Evolutionary conservation across 2,329 filamentous ascomycete genomes (phyloP).

Genomic region (Colletotrichum gloeosporioides): DNA sequence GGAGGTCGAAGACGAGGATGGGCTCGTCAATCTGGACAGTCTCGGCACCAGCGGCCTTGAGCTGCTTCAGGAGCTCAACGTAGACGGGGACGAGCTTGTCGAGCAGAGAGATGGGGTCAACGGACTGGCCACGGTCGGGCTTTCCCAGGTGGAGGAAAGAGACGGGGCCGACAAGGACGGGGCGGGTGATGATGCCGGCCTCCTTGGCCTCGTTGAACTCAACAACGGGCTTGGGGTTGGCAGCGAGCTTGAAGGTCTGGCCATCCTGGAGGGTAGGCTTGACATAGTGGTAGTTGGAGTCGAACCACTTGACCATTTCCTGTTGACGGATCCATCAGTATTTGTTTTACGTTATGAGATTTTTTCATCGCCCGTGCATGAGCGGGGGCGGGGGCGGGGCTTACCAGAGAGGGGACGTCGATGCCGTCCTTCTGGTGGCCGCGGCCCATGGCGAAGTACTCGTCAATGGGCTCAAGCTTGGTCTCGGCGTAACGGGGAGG

Average conservation of each 20-base stretch:
- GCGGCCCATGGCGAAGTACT: conserved; percentile 99
- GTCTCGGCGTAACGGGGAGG: conserved; percentile 94
- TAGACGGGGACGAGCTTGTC: conserved; percentile 95
- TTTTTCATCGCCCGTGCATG: conserved; percentile 39
- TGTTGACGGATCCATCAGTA: conserved; percentile 8
- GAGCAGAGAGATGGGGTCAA: conserved; percentile 92
- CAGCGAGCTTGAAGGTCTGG: conserved; percentile 90
- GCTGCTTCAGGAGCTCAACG: conserved; percentile 87
- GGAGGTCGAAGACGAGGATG: conserved; percentile 92
- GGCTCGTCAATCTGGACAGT: conserved; percentile 99
- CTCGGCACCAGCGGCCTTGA: conserved; percentile 96
- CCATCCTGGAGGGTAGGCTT: conserved; percentile 97
- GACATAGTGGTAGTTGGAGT: conserved; percentile 99
- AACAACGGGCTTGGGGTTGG: conserved; percentile 88
- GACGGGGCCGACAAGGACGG: conserved; percentile 93
- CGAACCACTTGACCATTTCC: conserved; percentile 99
- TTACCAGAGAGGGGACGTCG: conserved; percentile 80
- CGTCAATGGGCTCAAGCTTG: conserved; percentile 85
- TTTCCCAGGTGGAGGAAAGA: conserved; percentile 98
- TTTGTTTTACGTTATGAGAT: conserved; percentile 32
- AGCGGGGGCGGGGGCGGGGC: conserved; percentile 14
- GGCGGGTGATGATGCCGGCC: conserved; percentile 89
- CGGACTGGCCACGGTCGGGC: conserved; percentile 92
- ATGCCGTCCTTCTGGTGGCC: conserved; percentile 94
- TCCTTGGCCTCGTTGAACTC: conserved; percentile 99